Percentiles rank a stretch among this genome's conserved stretches.
Evolutionary conservation across 768 basidiomycete species (phyloP).

Genomic region (Pleurotus sapidus): DNA sequence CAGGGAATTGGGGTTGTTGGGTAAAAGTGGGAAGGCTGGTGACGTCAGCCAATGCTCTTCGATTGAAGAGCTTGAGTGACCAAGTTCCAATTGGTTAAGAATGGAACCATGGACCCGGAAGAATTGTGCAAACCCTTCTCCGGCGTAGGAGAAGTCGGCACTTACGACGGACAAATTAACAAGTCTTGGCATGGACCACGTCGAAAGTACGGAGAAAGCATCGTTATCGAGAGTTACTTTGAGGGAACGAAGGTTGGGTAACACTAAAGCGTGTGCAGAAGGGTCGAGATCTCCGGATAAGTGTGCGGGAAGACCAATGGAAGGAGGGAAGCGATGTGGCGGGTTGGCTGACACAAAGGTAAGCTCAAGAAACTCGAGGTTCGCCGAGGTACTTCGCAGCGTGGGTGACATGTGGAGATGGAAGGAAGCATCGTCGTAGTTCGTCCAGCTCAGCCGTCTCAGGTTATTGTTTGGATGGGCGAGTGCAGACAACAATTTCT

Average conservation of each 20-base stretch:
- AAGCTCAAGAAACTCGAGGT: constrained; percentile 68
- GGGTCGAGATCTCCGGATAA: constrained; percentile 8
- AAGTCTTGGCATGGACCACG: constrained; percentile 65
- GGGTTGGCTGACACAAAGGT: constrained; percentile 52
- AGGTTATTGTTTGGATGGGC: constrained; percentile 51
- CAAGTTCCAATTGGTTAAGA: constrained; percentile 66
- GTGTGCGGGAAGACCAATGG: background rate
- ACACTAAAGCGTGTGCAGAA: constrained; percentile 29
- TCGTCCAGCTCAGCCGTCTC: constrained; percentile 66
- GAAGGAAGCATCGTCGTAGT: constrained; percentile 61
- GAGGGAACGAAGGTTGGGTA: constrained; percentile 67
- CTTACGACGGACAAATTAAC: constrained; percentile 65
- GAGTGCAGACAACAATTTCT: constrained; percentile 58
- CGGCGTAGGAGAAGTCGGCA: constrained; percentile 70
- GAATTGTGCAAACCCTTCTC: constrained; percentile 60
- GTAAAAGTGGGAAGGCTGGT: constrained; percentile 31
- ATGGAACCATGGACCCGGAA: constrained; percentile 64
- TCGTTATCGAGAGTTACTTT: constrained; percentile 71
- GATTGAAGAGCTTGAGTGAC: constrained; percentile 65
- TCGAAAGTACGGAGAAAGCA: constrained; percentile 63
- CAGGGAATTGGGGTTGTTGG: constrained; percentile 29
- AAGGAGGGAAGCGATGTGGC: constrained; percentile 22
- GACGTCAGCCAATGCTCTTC: constrained; percentile 65
- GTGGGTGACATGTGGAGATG: constrained; percentile 55
- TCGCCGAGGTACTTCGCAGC: constrained; percentile 45